Conservation (phyloP, 148 eudicot genomes). For the Chenopodium album region DNA sequence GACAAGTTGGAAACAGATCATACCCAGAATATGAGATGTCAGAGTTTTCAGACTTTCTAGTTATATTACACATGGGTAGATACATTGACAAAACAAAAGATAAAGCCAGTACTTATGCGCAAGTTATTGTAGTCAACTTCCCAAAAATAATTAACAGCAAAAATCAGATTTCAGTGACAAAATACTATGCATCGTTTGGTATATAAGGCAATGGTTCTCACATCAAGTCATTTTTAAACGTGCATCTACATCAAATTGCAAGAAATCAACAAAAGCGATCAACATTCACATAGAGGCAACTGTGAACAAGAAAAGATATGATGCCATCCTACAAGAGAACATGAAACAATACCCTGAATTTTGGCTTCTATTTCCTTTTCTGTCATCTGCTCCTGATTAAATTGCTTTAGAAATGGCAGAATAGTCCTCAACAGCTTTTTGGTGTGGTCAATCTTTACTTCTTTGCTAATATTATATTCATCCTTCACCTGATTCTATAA, state of each 20-base stretch:
- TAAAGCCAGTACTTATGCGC: background rate
- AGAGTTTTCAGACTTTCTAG: background rate
- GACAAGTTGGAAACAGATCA: background rate
- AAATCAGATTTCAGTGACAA: background rate
- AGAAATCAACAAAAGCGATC: background rate
- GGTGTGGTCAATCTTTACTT: conserved; percentile 32
- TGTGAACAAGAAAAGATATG: background rate
- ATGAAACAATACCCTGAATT: conserved; percentile 45
- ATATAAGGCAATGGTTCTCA: background rate
- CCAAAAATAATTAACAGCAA: background rate
- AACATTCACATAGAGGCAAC: background rate
- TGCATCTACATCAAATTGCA: background rate
- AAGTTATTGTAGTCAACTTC: background rate
- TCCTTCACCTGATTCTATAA: conserved; percentile 16
- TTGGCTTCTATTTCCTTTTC: conserved; percentile 65
- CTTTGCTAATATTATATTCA: conserved; percentile 20
- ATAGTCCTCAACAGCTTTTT: conserved; percentile 39
- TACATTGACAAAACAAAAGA: background rate
- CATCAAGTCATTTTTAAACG: background rate
- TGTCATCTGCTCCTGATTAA: conserved; percentile 49
- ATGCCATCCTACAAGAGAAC: background rate
- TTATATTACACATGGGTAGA: background rate
- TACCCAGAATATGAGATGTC: background rate
- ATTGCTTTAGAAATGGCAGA: conserved; percentile 46
- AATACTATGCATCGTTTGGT: background rate